Percentiles rank a stretch among this genome's conserved stretches.
Conservation (phyloP, 1,284 basidiomycete species). For the Coniferiporia sulphurascens region DNA sequence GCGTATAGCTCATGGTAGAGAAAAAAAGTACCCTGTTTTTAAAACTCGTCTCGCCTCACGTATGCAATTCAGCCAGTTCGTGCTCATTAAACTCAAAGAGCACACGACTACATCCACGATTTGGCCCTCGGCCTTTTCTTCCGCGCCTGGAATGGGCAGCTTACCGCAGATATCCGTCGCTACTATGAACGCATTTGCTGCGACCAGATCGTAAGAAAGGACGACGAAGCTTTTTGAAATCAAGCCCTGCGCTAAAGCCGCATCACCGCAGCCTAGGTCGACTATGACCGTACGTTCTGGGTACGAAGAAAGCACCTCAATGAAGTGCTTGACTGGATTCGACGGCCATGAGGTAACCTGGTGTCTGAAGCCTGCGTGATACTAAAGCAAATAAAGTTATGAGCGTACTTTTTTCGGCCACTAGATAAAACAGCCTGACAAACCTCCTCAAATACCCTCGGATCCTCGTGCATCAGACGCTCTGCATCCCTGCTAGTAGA, state of each 20-base stretch:
- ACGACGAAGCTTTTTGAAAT: conserved; percentile 66
- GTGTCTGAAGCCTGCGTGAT: conserved; percentile 84
- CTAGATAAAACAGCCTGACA: conserved; percentile 21
- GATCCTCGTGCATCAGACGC: conserved; percentile 78
- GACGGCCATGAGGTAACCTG: conserved; percentile 90
- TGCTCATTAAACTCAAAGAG: conserved; percentile 94
- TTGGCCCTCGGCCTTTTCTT: conserved; percentile 49
- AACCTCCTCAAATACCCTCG: conserved; percentile 73
- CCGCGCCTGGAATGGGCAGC: conserved; percentile 79
- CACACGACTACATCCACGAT: conserved; percentile 91
- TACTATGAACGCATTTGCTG: conserved; percentile 66
- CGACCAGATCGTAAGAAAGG: conserved; percentile 78
- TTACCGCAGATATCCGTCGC: conserved; percentile 75
- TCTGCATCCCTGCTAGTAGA: conserved; percentile 70
- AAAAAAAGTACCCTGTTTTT: conserved; percentile 60
- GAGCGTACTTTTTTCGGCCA: conserved; percentile 2
- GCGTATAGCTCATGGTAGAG: conserved; percentile 11
- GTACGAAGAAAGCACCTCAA: conserved; percentile 52
- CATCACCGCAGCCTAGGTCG: conserved; percentile 96
- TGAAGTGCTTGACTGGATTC: conserved; percentile 82
- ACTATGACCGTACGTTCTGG: conserved; percentile 73
- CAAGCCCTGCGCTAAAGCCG: conserved; percentile 75
- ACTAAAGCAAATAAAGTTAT: conserved; percentile 44
- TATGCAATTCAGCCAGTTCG: conserved; percentile 91
- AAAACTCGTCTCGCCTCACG: conserved; percentile 88